A percentile compares a stretch with the other conserved stretches of the same genome.
Evolutionary conservation across 805 yeast genomes (phyloP).

Genomic region (Monosporozyma aquatica): DNA sequence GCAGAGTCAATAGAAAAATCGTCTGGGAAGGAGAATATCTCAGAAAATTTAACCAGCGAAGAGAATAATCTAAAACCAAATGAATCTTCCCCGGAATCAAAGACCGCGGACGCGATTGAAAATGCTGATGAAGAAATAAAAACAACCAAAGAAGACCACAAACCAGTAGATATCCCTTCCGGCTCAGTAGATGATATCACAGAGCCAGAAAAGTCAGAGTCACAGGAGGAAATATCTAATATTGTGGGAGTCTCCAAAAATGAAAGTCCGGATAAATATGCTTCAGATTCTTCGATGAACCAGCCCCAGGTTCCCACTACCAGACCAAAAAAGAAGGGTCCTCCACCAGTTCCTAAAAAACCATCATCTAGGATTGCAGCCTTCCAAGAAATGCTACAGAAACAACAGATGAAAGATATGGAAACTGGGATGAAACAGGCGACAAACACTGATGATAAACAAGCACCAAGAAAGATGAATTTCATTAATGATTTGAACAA

Average conservation of each 20-base stretch:
- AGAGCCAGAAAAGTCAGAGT: not conserved
- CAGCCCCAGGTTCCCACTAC: conserved; percentile 7
- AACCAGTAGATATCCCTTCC: no score
- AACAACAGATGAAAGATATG: conserved; percentile 40
- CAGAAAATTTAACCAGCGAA: no score
- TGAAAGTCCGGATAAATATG: no score
- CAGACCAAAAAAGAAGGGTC: conserved; percentile 26
- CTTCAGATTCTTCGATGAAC: no score
- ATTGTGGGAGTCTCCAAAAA: not conserved
- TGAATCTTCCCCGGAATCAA: no score
- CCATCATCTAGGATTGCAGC: conserved; percentile 74
- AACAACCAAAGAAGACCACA: no score
- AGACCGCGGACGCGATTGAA: no score
- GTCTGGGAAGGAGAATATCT: no score
- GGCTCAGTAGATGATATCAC: no score
- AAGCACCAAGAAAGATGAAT: conserved; percentile 21
- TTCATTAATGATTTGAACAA: conserved; percentile 56
- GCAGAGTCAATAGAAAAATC: no score
- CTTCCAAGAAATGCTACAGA: conserved; percentile 64
- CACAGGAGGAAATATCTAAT: not conserved
- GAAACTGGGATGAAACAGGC: conserved; percentile 30
- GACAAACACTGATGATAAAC: conserved; percentile 28
- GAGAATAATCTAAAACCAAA: no score
- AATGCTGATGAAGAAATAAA: no score
- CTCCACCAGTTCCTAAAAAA: conserved; percentile 70